Conservation (phyloP, 2,329 filamentous ascomycete genomes). For the Alternaria conjuncta region DNA sequence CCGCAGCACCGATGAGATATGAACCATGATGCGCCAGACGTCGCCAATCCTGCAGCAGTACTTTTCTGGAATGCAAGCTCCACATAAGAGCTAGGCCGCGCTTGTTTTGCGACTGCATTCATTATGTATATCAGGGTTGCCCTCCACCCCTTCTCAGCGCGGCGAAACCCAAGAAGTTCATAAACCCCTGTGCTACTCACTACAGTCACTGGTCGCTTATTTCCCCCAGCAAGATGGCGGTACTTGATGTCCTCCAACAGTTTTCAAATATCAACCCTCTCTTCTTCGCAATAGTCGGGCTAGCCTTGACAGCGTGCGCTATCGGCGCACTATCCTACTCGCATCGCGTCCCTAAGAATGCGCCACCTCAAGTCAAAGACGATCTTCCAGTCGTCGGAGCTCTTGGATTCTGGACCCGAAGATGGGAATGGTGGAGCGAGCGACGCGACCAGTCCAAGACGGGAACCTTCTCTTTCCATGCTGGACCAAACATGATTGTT, state of each 20-base stretch:
- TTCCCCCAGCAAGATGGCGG: conserved; percentile 14
- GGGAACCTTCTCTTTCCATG: conserved; percentile 59
- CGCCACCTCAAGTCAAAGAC: conserved; percentile 27
- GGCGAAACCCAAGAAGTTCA: not conserved
- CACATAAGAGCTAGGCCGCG: not conserved
- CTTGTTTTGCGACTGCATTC: not conserved
- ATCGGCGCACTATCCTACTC: conserved; percentile 21
- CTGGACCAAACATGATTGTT: conserved; percentile 55
- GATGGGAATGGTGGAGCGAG: conserved; percentile 55
- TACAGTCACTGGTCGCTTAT: not conserved
- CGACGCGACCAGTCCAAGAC: conserved; percentile 39
- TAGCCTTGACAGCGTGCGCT: conserved; percentile 16
- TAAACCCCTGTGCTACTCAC: not conserved
- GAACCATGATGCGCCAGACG: not conserved
- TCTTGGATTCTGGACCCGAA: conserved; percentile 55
- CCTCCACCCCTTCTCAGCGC: not conserved
- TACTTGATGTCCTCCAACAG: conserved; percentile 2
- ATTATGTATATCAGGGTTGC: not conserved
- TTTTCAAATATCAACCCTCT: conserved; percentile 14
- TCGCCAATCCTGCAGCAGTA: not conserved
- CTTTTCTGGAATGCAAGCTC: not conserved
- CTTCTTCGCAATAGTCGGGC: conserved; percentile 13
- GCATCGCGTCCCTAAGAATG: conserved; percentile 28
- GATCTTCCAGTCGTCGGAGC: conserved; percentile 54
- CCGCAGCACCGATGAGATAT: not conserved